phyloP scores from a whole-genome alignment of 2,329 filamentous ascomycete genomes.

The Rasamsonia emersonii region DNA sequence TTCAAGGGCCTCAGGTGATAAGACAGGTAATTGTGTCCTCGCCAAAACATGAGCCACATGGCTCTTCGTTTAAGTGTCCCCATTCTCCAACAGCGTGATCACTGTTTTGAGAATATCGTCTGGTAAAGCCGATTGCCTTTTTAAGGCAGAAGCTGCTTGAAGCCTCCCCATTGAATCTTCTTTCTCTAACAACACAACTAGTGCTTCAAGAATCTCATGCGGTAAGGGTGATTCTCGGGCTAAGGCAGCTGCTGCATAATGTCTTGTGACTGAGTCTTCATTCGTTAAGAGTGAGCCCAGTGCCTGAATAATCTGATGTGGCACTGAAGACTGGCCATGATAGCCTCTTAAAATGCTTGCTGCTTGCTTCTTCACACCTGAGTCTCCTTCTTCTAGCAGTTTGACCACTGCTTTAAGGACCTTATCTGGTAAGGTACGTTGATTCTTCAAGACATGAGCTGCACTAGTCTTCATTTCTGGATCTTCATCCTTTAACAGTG shows the following conservation, averaged over 20 bases:
- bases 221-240: not conserved
- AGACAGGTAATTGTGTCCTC: too few relatives aligned
- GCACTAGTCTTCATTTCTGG: not conserved
- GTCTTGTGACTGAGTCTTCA: too few relatives aligned
- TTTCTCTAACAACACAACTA: not conserved
- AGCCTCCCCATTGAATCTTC: not conserved
- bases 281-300: too few relatives aligned
- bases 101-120: slow-evolving; percentile 9
- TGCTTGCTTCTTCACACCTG: not conserved
- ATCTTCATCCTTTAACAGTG: slow-evolving; percentile 1
- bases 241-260: too few relatives aligned
- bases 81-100: too few relatives aligned
- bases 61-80: too few relatives aligned
- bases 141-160: not conserved
- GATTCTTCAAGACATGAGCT: not conserved
- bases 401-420: not conserved
- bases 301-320: too few relatives aligned
- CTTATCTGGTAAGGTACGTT: not conserved
- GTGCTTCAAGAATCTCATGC: not conserved
- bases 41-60: too few relatives aligned
- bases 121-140: slow-evolving; percentile 3
- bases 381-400: not conserved
- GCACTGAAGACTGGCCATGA: too few relatives aligned
- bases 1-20: too few relatives aligned
- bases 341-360: too few relatives aligned